A percentile compares a stretch with the other conserved stretches of the same genome.
Conservation (phyloP, 768 basidiomycete genomes). For the Brasilioporus rufonigricans region DNA sequence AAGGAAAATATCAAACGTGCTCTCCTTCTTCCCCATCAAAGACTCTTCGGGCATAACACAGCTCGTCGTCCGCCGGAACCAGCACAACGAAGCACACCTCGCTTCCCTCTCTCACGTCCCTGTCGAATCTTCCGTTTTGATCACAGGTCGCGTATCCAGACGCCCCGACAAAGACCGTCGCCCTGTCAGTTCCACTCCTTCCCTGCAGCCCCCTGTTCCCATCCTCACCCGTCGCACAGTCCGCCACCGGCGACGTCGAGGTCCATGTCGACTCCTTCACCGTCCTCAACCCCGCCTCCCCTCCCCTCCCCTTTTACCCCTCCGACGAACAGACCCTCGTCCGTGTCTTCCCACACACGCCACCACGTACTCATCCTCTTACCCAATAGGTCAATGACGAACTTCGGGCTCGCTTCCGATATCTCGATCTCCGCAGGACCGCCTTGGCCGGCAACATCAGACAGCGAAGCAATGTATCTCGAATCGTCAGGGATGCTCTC, state of each 20-base stretch:
- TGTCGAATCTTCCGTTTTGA: constrained; percentile 72
- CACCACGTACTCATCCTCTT: neutral
- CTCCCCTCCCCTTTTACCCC: constrained; percentile 79
- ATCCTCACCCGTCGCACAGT: constrained; percentile 36
- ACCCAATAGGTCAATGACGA: constrained; percentile 75
- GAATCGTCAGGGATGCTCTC: constrained; percentile 68
- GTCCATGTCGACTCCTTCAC: constrained; percentile 67
- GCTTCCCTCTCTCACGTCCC: constrained; percentile 59
- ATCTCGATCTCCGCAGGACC: constrained; percentile 83
- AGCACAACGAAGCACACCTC: constrained; percentile 22
- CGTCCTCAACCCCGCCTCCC: constrained; percentile 76
- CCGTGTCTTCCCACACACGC: constrained; percentile 28
- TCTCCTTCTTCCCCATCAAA: constrained; percentile 86
- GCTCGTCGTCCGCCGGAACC: constrained; percentile 60
- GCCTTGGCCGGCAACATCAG: constrained; percentile 75
- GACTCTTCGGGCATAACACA: constrained; percentile 78
- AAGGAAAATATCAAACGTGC: constrained; percentile 64
- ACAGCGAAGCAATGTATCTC: constrained; percentile 79
- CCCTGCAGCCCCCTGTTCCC: neutral
- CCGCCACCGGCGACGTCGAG: constrained; percentile 73
- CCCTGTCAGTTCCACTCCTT: constrained; percentile 50
- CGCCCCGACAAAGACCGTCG: constrained; percentile 64
- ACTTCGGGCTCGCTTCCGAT: constrained; percentile 78
- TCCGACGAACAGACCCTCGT: constrained; percentile 76
- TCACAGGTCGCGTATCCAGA: constrained; percentile 68